These are phyloP conservation scores for Lactuca sativa DNA, from an alignment of 129 eudicot species.

Conservation along the genomic window DNA sequence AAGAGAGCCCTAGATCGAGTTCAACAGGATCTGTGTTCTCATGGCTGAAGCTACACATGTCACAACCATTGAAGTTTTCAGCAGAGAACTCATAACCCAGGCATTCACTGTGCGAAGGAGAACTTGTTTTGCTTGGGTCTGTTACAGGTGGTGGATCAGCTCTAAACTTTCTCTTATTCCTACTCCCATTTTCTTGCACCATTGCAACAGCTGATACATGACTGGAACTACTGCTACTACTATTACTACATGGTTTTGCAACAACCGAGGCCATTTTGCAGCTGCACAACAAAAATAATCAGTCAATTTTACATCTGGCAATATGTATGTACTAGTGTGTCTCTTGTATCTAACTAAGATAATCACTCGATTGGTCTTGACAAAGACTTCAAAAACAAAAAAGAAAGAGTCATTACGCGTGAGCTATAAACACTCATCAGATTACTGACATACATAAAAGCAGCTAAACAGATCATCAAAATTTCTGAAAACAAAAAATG, in stretches of 20 bases:
- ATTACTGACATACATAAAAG: not conserved
- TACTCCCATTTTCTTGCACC: constrained; percentile 79
- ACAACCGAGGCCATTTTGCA: constrained; percentile 69
- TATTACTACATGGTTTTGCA: constrained; percentile 52
- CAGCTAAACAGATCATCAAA: constrained; percentile 9
- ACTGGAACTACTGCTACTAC: constrained; percentile 43
- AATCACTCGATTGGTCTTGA: not conserved
- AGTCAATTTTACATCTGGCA: not conserved
- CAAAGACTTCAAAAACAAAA: not conserved
- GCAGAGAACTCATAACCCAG: constrained; percentile 74
- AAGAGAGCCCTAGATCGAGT: constrained; percentile 80
- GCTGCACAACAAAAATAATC: constrained; percentile 41
- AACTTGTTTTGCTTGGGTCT: constrained; percentile 46
- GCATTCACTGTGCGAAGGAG: constrained; percentile 47
- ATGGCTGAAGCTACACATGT: constrained; percentile 53
- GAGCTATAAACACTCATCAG: constrained; percentile 14
- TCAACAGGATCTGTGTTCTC: constrained; percentile 59
- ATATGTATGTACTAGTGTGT: not conserved
- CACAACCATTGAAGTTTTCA: constrained; percentile 56
- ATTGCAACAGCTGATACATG: constrained; percentile 44
- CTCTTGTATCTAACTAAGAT: not conserved
- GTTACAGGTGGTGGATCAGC: constrained; percentile 72
- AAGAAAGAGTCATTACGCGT: not conserved
- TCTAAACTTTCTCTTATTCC: constrained; percentile 91
- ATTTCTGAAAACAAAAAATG: not conserved